Conservation (phyloP, 78 protist genomes). For the Dictyostelium intermedium region DNA sequence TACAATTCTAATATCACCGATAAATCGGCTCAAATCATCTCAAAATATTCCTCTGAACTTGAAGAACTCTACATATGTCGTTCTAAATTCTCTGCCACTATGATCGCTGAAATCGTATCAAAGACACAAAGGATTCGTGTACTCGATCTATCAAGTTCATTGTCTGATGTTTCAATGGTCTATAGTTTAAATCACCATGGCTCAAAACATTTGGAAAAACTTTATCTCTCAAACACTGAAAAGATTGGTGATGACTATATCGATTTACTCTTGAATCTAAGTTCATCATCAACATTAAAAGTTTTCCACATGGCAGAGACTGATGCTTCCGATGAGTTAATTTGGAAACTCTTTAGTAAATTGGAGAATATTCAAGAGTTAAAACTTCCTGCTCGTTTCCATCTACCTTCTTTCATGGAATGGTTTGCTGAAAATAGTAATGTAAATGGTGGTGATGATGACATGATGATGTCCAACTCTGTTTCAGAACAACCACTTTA, state of each 20-base stretch:
- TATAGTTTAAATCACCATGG: constrained; percentile 34
- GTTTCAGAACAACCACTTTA: constrained; percentile 4
- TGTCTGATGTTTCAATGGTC: background rate
- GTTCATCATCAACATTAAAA: background rate
- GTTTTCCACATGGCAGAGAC: background rate
- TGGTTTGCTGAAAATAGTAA: background rate
- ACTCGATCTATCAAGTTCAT: background rate
- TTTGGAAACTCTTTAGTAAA: constrained; percentile 38
- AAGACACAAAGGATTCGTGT: background rate
- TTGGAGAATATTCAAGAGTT: background rate
- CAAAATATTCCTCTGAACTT: background rate
- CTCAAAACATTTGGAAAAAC: constrained; percentile 2
- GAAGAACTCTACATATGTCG: background rate
- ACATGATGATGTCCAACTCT: background rate
- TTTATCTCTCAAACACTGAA: background rate
- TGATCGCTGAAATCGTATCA: constrained; percentile 18
- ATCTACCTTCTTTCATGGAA: constrained; percentile 18
- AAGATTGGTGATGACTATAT: background rate
- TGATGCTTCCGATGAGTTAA: background rate
- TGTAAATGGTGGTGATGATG: background rate
- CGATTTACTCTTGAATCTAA: background rate
- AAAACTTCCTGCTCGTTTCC: background rate
- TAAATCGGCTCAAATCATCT: background rate
- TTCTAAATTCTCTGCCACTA: background rate
- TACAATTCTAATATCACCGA: constrained; percentile 4